Conservation (phyloP, 2,329 filamentous ascomycete species). For the Coniochaeta sp. region DNA sequence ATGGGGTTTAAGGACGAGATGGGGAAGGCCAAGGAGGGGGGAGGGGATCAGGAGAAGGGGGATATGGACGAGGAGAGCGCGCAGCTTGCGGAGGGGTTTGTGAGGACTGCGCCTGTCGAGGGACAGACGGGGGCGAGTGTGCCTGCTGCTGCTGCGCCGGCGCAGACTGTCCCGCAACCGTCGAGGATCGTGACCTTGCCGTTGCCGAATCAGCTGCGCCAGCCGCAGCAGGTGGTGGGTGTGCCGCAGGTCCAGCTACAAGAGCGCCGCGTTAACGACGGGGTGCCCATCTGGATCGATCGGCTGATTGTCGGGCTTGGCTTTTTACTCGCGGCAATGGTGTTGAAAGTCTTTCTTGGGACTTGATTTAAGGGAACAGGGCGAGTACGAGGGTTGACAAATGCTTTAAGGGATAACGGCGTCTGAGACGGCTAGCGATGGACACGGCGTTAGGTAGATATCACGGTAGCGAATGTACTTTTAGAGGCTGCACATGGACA, state of each 20-base stretch:
- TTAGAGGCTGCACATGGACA: neutral
- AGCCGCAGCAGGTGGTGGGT: slow-evolving; percentile 7
- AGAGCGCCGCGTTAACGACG: slow-evolving; percentile 28
- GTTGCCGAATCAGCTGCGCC: slow-evolving; percentile 6
- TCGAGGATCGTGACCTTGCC: slow-evolving; percentile 26
- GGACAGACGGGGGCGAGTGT: neutral
- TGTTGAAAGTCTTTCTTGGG: slow-evolving; percentile 47
- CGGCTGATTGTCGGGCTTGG: slow-evolving; percentile 69
- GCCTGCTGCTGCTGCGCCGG: slow-evolving; percentile 6
- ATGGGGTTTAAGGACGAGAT: slow-evolving; percentile 72
- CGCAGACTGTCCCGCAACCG: slow-evolving; percentile 24
- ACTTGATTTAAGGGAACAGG: neutral
- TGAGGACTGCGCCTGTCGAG: slow-evolving; percentile 36
- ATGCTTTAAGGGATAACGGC: no score
- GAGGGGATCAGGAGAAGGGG: neutral
- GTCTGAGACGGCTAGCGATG: neutral
- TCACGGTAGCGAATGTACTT: neutral
- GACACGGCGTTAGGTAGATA: neutral
- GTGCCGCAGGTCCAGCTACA: slow-evolving; percentile 5
- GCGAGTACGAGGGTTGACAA: no score
- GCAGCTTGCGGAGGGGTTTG: slow-evolving; percentile 51
- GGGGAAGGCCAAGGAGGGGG: slow-evolving; percentile 27
- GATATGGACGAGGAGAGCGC: slow-evolving; percentile 34
- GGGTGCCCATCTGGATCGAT: slow-evolving; percentile 70
- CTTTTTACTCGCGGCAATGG: slow-evolving; percentile 62